Percentiles rank a stretch among this genome's conserved stretches.
Evolutionary conservation across 2,329 filamentous ascomycete genomes (phyloP).

Genomic region (Albifimbria verrucaria): DNA sequence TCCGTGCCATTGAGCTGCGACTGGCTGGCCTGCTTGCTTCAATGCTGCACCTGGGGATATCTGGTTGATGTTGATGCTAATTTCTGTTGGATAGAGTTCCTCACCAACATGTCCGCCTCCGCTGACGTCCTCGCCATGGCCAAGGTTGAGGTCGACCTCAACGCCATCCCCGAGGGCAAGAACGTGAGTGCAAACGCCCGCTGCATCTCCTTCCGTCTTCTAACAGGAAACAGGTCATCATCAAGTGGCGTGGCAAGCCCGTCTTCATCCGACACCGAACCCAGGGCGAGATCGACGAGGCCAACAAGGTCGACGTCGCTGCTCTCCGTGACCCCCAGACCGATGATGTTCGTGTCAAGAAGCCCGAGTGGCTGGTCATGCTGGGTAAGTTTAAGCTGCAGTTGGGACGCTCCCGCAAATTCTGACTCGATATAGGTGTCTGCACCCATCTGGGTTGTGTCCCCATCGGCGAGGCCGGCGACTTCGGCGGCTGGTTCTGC

Average conservation of each 20-base stretch:
- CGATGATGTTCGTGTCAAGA: conserved; percentile 92
- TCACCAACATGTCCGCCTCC: conserved; percentile 99
- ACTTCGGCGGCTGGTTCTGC: conserved; percentile 99
- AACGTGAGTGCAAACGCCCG: conserved; percentile 64
- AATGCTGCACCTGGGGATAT: conserved; percentile 2
- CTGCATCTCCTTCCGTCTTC: conserved; percentile 1
- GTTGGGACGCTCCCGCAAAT: neutral
- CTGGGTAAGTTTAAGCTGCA: conserved; percentile 59
- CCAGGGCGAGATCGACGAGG: conserved; percentile 86
- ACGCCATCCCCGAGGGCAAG: conserved; percentile 95
- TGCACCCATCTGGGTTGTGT: conserved; percentile 99
- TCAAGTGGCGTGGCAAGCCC: conserved; percentile 99
- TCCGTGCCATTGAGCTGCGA: conserved; percentile 25
- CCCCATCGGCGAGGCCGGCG: conserved; percentile 96
- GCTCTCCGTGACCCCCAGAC: conserved; percentile 85
- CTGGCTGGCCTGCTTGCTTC: conserved; percentile 13
- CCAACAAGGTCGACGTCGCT: conserved; percentile 81
- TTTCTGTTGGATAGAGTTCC: conserved; percentile 69
- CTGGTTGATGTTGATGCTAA: conserved; percentile 25
- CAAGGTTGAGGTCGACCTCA: conserved; percentile 97
- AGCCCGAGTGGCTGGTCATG: conserved; percentile 99
- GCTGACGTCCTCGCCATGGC: conserved; percentile 98
- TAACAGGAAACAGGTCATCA: conserved; percentile 67
- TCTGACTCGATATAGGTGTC: conserved; percentile 60
- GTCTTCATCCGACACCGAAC: conserved; percentile 99